Conservation (phyloP, 768 basidiomycete species). For the Lactifluus piperatus region DNA sequence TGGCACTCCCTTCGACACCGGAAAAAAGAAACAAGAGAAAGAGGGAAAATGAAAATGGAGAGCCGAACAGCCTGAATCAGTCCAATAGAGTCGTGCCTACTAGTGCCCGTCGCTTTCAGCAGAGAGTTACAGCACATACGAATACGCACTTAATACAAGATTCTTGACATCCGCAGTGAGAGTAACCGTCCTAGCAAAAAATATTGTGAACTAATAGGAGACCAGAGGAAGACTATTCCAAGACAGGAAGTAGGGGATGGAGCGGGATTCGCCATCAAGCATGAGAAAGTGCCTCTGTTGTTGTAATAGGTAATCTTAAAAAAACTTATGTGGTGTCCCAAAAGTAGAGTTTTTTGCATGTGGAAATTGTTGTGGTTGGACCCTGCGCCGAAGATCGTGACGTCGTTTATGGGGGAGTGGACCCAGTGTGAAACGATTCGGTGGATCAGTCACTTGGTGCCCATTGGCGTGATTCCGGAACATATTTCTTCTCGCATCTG, state of each 20-base stretch:
- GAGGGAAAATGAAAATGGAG: not conserved
- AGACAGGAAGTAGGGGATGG: no score
- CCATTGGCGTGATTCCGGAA: not conserved
- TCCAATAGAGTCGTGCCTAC: not conserved
- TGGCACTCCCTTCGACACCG: not conserved
- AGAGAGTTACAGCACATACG: not conserved
- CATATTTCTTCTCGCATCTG: no score
- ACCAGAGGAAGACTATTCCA: not conserved
- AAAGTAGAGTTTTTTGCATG: not conserved
- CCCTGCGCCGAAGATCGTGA: no score
- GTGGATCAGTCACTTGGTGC: not conserved
- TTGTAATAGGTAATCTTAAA: not conserved
- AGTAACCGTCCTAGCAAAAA: not conserved
- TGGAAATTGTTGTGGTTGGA: not conserved
- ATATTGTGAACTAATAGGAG: no score
- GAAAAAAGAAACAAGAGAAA: no score
- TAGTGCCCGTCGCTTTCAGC: not conserved
- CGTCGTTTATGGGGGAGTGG: no score
- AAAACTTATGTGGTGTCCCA: not conserved
- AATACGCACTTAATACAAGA: not conserved
- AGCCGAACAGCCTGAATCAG: not conserved
- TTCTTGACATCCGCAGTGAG: not conserved
- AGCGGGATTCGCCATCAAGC: not conserved
- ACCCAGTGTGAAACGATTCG: not conserved
- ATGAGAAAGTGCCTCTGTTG: not conserved